These are phyloP conservation scores for Biscogniauxia mediterranea DNA, from an alignment of 2,329 filamentous ascomycete genomes.

Conservation along the genomic window DNA sequence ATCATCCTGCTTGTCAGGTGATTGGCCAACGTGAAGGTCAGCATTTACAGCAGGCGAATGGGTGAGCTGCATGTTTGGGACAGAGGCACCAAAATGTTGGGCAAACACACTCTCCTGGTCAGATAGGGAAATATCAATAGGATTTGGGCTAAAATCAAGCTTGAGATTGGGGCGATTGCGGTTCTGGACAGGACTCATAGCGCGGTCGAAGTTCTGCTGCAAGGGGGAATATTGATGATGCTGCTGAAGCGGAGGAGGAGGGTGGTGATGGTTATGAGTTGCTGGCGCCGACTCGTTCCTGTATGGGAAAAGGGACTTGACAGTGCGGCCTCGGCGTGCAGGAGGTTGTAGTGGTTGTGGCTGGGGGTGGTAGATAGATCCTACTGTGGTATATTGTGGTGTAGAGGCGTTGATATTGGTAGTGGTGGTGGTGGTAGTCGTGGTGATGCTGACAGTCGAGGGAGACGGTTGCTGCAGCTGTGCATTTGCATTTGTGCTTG, in stretches of 20 bases:
- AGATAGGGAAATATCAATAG: conserved; percentile 6
- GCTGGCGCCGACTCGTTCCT: conserved; percentile 23
- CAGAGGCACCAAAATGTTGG: background rate
- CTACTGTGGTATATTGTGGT: conserved; percentile 52
- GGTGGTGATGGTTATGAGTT: conserved; percentile 20
- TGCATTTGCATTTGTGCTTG: background rate
- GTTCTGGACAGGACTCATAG: conserved; percentile 40
- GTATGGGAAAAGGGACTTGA: conserved; percentile 40
- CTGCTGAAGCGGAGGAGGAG: background rate
- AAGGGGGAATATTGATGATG: conserved; percentile 49
- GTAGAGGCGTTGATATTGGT: conserved; percentile 13
- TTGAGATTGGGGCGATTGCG: background rate
- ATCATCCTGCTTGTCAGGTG: conserved; percentile 7
- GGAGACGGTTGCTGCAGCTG: background rate
- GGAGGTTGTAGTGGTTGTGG: conserved; percentile 50
- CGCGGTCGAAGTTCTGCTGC: conserved; percentile 54
- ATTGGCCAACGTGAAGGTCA: conserved; percentile 11
- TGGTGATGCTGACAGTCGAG: background rate
- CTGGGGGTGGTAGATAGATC: conserved; percentile 53
- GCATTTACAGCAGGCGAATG: conserved; percentile 17
- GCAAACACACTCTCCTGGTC: conserved; percentile 1
- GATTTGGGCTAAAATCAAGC: conserved; percentile 1
- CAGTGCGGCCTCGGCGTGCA: conserved; percentile 47
- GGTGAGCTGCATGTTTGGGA: conserved; percentile 24
- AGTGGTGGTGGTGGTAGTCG: conserved; percentile 1